Evolutionary conservation across 2,329 filamentous ascomycete genomes (phyloP), one percentile per base, ranked within the genome.

Genomic region (Alternaria tenuissima): DNA sequence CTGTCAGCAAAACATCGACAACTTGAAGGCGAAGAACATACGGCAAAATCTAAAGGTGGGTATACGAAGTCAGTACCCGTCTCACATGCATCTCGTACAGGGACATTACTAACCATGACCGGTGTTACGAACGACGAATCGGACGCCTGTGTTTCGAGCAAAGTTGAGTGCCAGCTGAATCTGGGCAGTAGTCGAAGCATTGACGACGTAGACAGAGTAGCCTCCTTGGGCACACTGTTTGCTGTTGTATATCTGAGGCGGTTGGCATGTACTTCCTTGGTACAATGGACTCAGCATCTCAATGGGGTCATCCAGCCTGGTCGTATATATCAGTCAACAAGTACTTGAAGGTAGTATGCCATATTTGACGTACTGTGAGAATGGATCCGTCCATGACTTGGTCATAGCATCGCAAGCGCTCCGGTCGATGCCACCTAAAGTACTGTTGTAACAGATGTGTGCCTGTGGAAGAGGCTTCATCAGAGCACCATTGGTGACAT

Each of bases 61-160:
- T 26, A 26, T 26, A 26, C 24, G 24, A 26, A 7, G 24, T 26
- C 24, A 26, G 24, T 26, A 26, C 24, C 24, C 24, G 24, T 26
- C 6, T 26, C 24, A 26, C 24, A 26, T 26, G 0, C 24, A 26
- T 26, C 24, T 26, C 24, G 6, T 26, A 26, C 24, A 26, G 24
- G 24, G 24, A 26, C 24, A 26, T 26, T 26, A 26, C 24, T 26
- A 26, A 26, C 24, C 72, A 38, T 77, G 74, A 3, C 74, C 72
- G 0, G 74, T 76, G 30, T 73, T 75, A 20, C 70, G 70, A n/a
- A 77, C 55, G 1, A 75, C 61, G 6, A 77, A 57, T 7, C 73
- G 67, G 14, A 77, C 36, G 22, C 68, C 62, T 24, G 70, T 53
- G 18, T 70, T 68, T 0, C 66, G 61, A 7, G 70, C 73, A 54